Conservation (phyloP, 1,139 yeast species). For the Zhuliangozyma blackwelliae region DNA sequence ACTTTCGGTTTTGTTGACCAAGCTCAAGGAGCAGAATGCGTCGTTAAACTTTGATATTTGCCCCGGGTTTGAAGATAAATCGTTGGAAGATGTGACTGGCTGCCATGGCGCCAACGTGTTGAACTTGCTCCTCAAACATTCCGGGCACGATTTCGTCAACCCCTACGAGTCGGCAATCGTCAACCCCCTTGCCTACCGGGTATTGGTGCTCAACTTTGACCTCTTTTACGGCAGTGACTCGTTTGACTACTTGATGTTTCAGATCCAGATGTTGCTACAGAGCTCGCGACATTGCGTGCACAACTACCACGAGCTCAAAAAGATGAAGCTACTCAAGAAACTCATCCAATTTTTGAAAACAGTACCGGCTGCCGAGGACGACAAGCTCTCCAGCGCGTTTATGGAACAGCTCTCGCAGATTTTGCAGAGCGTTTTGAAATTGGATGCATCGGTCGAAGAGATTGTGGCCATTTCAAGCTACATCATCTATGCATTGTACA, state of each 20-base stretch:
- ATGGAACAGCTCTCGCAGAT: conserved; percentile 18
- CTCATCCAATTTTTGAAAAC: conserved; percentile 49
- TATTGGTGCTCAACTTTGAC: conserved; percentile 32
- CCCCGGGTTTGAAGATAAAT: conserved; percentile 4
- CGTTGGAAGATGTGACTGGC: conserved; percentile 4
- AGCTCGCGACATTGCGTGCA: conserved; percentile 46
- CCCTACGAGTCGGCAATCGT: conserved; percentile 27
- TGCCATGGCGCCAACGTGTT: conserved; percentile 12
- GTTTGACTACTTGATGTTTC: conserved; percentile 49
- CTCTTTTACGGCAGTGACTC: conserved; percentile 36
- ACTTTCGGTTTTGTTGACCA: conserved; percentile 26
- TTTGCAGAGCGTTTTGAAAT: conserved; percentile 18
- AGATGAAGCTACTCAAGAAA: conserved; percentile 50
- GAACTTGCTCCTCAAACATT: conserved; percentile 18
- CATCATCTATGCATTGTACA: conserved; percentile 34
- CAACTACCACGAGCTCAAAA: conserved; percentile 48
- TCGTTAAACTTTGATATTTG: conserved; percentile 15
- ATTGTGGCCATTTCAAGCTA: conserved; percentile 32
- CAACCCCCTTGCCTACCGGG: conserved; percentile 27
- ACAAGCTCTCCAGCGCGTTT: conserved; percentile 10
- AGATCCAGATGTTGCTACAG: conserved; percentile 49
- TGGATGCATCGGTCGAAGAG: conserved; percentile 37
- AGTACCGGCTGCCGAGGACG: conserved; percentile 13
- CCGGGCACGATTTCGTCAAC: conserved; percentile 23
- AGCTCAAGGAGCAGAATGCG: conserved; percentile 24